A percentile compares a stretch with the other conserved stretches of the same genome.
These are phyloP conservation scores for Rhodotorula babjevae DNA, from an alignment of 768 basidiomycete genomes.

Conservation along the genomic window DNA sequence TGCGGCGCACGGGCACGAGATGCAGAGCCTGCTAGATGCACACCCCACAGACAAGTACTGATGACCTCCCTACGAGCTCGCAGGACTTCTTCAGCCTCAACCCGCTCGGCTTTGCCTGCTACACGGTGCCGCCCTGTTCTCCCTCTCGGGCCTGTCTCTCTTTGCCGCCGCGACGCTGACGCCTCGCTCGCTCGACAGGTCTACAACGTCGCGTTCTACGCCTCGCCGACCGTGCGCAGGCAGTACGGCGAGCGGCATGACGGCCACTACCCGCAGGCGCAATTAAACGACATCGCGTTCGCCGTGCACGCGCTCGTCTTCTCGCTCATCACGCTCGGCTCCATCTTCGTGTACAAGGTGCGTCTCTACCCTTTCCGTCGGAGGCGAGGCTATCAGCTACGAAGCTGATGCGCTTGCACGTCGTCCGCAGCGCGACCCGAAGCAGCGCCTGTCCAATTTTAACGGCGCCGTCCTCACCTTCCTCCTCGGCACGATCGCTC, in stretches of 20 bases:
- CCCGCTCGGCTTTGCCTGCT: slow-evolving; percentile 47
- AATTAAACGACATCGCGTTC: slow-evolving; percentile 50
- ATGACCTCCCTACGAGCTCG: slow-evolving; percentile 6
- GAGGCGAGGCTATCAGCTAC: too few relatives aligned
- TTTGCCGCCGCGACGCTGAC: too few relatives aligned
- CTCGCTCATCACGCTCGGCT: slow-evolving; percentile 44
- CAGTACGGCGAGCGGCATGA: slow-evolving; percentile 48
- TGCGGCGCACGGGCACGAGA: too few relatives aligned
- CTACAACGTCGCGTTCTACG: slow-evolving; percentile 47
- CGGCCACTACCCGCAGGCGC: slow-evolving; percentile 48
- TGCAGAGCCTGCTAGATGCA: too few relatives aligned
- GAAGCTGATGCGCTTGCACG: background rate
- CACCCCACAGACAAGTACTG: too few relatives aligned
- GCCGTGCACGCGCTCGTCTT: slow-evolving; percentile 47
- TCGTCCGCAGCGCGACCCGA: slow-evolving; percentile 22
- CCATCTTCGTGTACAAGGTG: slow-evolving; percentile 47
- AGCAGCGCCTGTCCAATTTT: slow-evolving; percentile 23
- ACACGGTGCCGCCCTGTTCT: slow-evolving; percentile 24
- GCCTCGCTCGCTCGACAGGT: slow-evolving; percentile 9
- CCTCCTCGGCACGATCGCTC: slow-evolving; percentile 37
- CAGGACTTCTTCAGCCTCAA: slow-evolving; percentile 50
- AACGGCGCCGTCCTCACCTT: slow-evolving; percentile 41
- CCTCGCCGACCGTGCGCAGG: slow-evolving; percentile 43
- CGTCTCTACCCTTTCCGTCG: background rate
- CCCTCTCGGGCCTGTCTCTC: too few relatives aligned